Base-by-base conservation (phyloP, 2,329 filamentous ascomycete genomes). In the Neofusicoccum kwambonambiense region DNA sequence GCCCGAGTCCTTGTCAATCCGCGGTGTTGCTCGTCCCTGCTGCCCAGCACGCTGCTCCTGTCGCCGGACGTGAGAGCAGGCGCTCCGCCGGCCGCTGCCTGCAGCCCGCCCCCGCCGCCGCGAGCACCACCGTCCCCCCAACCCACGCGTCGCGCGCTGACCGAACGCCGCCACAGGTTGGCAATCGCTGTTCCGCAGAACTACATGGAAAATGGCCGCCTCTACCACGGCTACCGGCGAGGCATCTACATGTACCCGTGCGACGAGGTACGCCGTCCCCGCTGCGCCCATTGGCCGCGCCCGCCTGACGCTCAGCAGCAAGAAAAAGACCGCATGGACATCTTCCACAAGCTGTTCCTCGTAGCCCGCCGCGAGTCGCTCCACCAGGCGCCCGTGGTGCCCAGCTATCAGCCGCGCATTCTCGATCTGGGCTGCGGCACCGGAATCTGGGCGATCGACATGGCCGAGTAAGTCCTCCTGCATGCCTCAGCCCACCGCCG, bases 381-480 rank as follows among this genome's bases (percentile, higher is more conserved):
- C 70, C 76, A 80, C 69, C 72, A 77, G 73, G 77, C 82, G 67
- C 79, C 81, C 42, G 73, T 82, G 57, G 71, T 76, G 66, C 68
- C 77, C 65, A 52, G 12, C 27, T 73, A 71, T 4, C 77, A 77
- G 64, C 78, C 79, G 65, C 81, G 84, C 66, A 84, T 88, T 67
- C 79, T 88, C 64, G 87, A 88, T 70, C 72, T 97, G 62, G 94
- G 93, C 47, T 93, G 90, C 68, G 94, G 93, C 19, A 96, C 92
- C 0, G 93, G 92, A 44, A 94, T 96, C 67, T 98, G 94, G 94
- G 87, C 90, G 45, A 91, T 96, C 70, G 90, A 94, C 69, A 90
- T 97, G 79, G 90, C 90, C 68, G 88, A 90, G 85, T 92, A 81
- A 79, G 87, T 79, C 17, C 5, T 17, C 31, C 11, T 56, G 31